These are phyloP conservation scores for Fusarium stilboides DNA, from an alignment of 2,329 filamentous ascomycete genomes.

Conservation along the genomic window DNA sequence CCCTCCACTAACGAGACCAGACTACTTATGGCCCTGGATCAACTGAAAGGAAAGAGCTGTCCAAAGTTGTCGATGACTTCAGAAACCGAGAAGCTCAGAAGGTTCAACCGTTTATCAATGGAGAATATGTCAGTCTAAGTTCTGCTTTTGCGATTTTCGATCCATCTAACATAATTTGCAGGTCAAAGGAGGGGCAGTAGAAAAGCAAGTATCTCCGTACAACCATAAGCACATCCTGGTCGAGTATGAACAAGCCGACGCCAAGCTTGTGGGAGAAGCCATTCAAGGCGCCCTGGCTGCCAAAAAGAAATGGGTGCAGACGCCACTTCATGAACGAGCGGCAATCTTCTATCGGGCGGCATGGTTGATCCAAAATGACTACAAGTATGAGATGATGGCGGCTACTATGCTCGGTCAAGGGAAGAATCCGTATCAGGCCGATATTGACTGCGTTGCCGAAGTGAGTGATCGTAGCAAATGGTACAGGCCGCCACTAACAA, in stretches of 20 bases:
- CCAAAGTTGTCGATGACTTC: too few species aligned
- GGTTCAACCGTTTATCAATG: too few species aligned
- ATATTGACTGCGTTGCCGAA: slow-evolving; percentile 1
- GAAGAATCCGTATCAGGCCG: slow-evolving; percentile 3
- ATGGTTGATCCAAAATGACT: background rate
- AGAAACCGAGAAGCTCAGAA: too few species aligned
- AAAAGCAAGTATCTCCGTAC: background rate
- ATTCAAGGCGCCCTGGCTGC: background rate
- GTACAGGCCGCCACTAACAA: background rate
- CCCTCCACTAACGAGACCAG: too few species aligned
- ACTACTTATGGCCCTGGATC: too few species aligned
- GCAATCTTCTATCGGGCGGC: background rate
- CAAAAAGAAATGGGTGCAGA: background rate
- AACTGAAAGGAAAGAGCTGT: too few species aligned
- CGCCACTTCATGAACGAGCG: background rate
- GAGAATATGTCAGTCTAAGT: too few species aligned
- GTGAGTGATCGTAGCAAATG: background rate
- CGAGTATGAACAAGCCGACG: background rate
- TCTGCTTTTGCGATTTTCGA: too few species aligned
- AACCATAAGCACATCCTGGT: background rate
- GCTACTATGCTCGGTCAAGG: slow-evolving; percentile 12
- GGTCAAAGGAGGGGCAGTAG: too few species aligned
- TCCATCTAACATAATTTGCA: too few species aligned
- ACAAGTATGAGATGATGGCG: slow-evolving; percentile 2
- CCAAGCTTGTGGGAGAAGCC: background rate